Conservation (phyloP, 2,329 filamentous ascomycete genomes). For the Karstenula rhodostoma region DNA sequence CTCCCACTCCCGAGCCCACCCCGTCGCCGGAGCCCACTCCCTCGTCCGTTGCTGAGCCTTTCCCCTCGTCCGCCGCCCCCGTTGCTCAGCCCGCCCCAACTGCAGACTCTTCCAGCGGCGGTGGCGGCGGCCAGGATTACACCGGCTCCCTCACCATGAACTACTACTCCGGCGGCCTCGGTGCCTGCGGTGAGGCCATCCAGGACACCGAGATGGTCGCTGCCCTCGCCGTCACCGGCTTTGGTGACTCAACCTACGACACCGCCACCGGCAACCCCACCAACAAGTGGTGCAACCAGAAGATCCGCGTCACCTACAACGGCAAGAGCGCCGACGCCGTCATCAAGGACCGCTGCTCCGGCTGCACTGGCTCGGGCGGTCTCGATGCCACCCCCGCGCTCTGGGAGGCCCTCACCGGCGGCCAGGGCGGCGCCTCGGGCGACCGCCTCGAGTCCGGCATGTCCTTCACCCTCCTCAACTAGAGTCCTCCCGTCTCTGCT, state of each 20-base stretch:
- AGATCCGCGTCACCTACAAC: conserved; percentile 41
- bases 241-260: conserved; percentile 42
- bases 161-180: conserved; percentile 35
- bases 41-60: no score
- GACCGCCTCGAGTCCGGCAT: conserved; percentile 33
- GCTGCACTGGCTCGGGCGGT: conserved; percentile 35
- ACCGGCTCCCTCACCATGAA: conserved; percentile 46
- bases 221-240: conserved; percentile 38
- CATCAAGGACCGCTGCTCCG: conserved; percentile 47
- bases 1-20: neutral
- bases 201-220: conserved; percentile 34
- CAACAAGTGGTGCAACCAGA: conserved; percentile 47
- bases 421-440: conserved; percentile 14
- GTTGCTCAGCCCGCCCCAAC: conserved; percentile 15
- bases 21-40: neutral
- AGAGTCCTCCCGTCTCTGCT: conserved; percentile 19
- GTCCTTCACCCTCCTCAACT: conserved; percentile 27
- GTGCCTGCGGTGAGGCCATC: conserved; percentile 42
- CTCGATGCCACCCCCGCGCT: conserved; percentile 43
- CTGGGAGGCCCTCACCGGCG: conserved; percentile 39
- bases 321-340: conserved; percentile 37
- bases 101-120: conserved; percentile 15
- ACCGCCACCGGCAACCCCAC: conserved; percentile 38
- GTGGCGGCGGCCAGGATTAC: conserved; percentile 22
- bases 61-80: conserved; percentile 10